Percentiles rank a stretch among this genome's conserved stretches.
Evolutionary conservation across 176 grass and related monocot genomes (phyloP).

Genomic region (Eleusine coracana): DNA sequence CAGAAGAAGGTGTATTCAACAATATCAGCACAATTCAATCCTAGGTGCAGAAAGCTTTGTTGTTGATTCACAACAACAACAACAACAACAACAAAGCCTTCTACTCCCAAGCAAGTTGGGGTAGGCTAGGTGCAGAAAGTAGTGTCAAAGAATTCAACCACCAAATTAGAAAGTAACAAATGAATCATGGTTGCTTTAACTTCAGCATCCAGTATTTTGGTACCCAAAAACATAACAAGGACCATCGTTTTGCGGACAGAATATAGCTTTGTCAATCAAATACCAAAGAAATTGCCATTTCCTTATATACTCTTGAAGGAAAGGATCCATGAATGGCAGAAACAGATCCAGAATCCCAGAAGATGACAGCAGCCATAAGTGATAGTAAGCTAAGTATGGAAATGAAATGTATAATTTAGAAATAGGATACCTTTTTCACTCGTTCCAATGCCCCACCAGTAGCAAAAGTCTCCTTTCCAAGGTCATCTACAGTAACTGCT

Average conservation of each 20-base stretch:
- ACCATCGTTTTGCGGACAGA: not conserved
- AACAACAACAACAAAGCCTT: too few relatives aligned
- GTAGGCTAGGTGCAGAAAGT: constrained; percentile 15
- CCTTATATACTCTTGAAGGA: constrained; percentile 15
- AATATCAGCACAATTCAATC: too few relatives aligned
- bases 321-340: constrained; percentile 1
- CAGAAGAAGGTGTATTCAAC: too few relatives aligned
- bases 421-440: constrained; percentile 71
- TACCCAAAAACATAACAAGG: not conserved
- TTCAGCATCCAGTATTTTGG: constrained; percentile 20
- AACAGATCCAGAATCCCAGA: constrained; percentile 16
- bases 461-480: constrained; percentile 87
- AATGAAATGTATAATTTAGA: constrained; percentile 9
- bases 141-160: constrained; percentile 17
- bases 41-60: too few relatives aligned
- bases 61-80: too few relatives aligned
- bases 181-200: constrained; percentile 7
- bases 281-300: constrained; percentile 11
- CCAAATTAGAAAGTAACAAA: constrained; percentile 28
- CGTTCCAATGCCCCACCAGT: constrained; percentile 87
- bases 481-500: constrained; percentile 90
- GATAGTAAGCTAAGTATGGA: constrained; percentile 28
- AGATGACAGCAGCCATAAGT: constrained; percentile 17
- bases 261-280: constrained; percentile 4
- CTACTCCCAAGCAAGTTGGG: too few relatives aligned